Evolutionary conservation across 2,329 filamentous ascomycete species (phyloP).

Genomic region (Amauroascus niger): DNA sequence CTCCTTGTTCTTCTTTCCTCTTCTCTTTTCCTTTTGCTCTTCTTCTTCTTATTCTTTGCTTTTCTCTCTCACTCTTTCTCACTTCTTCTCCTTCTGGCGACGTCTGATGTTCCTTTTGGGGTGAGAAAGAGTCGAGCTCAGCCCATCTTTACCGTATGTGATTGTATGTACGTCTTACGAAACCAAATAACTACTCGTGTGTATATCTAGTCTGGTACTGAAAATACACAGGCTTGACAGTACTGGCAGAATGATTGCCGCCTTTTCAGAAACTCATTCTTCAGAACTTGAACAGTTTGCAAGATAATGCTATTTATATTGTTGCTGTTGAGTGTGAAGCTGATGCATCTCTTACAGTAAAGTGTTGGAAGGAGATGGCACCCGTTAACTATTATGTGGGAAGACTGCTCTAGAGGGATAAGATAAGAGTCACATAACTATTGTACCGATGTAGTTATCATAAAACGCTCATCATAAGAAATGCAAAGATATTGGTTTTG

Average conservation of each 20-base stretch:
- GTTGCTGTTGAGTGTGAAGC: too few relatives aligned
- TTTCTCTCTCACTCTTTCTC: not conserved
- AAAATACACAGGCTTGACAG: not conserved
- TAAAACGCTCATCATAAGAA: slow-evolving; percentile 6
- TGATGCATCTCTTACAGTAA: too few relatives aligned
- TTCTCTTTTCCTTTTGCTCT: too few relatives aligned
- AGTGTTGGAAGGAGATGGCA: not conserved
- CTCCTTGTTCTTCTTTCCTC: too few relatives aligned
- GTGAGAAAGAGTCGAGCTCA: not conserved
- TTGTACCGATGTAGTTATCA: slow-evolving; percentile 4
- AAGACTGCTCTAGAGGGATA: not conserved
- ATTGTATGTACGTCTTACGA: not conserved
- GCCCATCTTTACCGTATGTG: not conserved
- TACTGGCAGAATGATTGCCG: slow-evolving; percentile 5
- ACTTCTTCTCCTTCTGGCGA: not conserved
- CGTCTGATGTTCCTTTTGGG: slow-evolving; percentile 8
- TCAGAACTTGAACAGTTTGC: too few relatives aligned
- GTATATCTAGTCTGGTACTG: not conserved
- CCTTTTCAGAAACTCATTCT: too few relatives aligned
- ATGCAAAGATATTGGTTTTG: not conserved
- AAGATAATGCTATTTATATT: not conserved
- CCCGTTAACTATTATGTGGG: not conserved
- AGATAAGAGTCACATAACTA: not conserved
- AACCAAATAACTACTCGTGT: not conserved
- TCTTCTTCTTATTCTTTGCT: not conserved